Percentiles rank a stretch among this genome's conserved stretches.
Conservation (phyloP, 192 early-diverging fungal genomes). For the Chytriomyces confervae region DNA sequence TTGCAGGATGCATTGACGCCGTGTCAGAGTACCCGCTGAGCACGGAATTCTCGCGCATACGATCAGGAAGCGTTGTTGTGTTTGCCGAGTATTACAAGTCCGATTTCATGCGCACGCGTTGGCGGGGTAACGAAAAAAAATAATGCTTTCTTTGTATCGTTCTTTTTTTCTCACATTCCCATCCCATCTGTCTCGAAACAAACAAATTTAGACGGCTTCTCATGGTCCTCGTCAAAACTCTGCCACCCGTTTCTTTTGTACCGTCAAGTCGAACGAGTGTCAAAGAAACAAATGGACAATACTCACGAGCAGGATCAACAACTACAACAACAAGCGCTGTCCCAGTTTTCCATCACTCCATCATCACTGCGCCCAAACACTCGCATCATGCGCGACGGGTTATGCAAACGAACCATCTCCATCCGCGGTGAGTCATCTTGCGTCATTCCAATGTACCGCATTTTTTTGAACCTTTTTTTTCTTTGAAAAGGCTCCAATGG, state of each 20-base stretch:
- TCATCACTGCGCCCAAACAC: neutral
- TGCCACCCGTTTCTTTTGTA: neutral
- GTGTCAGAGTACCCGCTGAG: neutral
- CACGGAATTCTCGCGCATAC: neutral
- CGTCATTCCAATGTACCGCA: neutral
- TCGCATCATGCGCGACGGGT: neutral
- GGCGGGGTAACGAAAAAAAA: no score
- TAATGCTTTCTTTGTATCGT: no score
- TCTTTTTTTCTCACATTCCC: no score
- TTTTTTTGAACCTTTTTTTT: no score
- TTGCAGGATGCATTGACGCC: neutral
- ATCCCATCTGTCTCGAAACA: no score
- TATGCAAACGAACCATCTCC: slow-evolving; percentile 16
- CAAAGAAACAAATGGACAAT: neutral
- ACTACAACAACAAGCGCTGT: neutral
- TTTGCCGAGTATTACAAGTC: neutral
- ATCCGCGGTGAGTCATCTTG: neutral
- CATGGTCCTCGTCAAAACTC: neutral
- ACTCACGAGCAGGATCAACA: neutral
- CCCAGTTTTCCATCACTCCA: no score
- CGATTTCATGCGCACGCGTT: neutral
- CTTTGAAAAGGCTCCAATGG: no score
- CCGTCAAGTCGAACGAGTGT: neutral
- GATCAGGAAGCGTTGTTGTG: neutral
- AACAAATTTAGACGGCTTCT: neutral